Conservation (phyloP, 148 eudicot species). For the Cornus controversa region DNA sequence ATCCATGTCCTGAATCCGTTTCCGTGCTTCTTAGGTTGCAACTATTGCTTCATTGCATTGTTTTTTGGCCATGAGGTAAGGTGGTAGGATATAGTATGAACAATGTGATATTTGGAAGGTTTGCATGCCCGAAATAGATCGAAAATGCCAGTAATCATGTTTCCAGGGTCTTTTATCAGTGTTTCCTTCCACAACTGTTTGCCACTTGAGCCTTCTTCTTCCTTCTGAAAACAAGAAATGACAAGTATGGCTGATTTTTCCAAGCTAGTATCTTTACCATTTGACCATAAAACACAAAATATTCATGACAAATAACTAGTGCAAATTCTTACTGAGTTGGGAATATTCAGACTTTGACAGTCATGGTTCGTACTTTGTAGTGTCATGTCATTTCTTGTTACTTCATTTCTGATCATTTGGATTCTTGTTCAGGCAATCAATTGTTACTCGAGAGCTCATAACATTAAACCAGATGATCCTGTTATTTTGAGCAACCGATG, state of each 20-base stretch:
- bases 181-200: neutral
- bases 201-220: no score
- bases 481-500: conserved; percentile 85
- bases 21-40: no score
- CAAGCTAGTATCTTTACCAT: no score
- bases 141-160: neutral
- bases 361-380: neutral
- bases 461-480: conserved; percentile 71
- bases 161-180: neutral
- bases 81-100: neutral
- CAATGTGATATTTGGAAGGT: neutral
- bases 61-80: neutral
- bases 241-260: no score
- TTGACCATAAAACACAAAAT: no score
- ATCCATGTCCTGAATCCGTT: no score
- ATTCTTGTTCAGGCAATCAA: conserved; percentile 61
- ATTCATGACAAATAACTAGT: neutral
- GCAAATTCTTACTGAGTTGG: neutral
- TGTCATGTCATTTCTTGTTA: neutral
- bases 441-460: conserved; percentile 78
- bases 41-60: neutral
- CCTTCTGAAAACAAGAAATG: no score
- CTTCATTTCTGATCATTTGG: conserved; percentile 16
- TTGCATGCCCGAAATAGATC: neutral
- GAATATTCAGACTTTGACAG: neutral